A percentile compares a stretch with the other conserved stretches of the same genome.
phyloP scores from a whole-genome alignment of 2,329 filamentous ascomycete genomes.

The Cryphonectria japonica region DNA sequence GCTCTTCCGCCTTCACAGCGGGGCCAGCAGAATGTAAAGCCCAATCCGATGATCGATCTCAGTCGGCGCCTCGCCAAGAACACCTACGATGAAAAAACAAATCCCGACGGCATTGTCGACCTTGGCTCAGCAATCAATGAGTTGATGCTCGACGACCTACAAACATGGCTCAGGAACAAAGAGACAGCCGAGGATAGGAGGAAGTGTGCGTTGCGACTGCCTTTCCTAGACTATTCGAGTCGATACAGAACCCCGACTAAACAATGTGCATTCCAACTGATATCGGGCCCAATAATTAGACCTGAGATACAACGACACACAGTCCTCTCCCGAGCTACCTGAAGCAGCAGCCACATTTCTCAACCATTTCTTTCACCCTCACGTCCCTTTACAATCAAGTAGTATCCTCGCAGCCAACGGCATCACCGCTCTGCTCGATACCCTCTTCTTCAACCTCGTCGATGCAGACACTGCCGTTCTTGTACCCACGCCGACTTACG shows the following conservation, averaged over 20 bases:
- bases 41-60: conserved; percentile 26
- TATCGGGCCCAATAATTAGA: neutral
- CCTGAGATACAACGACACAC: conserved; percentile 27
- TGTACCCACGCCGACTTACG: conserved; percentile 25
- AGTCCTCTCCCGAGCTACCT: conserved; percentile 20
- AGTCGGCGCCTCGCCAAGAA: conserved; percentile 22
- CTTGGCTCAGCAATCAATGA: conserved; percentile 24
- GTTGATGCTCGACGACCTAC: conserved; percentile 24
- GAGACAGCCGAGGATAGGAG: conserved; percentile 18
- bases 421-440: conserved; percentile 24
- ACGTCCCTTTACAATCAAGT: conserved; percentile 12
- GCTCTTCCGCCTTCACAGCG: conserved; percentile 23
- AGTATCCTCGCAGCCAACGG: conserved; percentile 25
- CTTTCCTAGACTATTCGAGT: too few relatives aligned
- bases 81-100: conserved; percentile 21
- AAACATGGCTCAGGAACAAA: conserved; percentile 17
- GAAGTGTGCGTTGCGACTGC: conserved; percentile 8
- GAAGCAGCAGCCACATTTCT: conserved; percentile 22
- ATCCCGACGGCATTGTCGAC: conserved; percentile 25
- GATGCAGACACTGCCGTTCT: conserved; percentile 24
- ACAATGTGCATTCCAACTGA: neutral
- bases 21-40: conserved; percentile 25
- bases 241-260: too few relatives aligned
- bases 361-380: conserved; percentile 24
- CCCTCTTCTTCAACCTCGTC: conserved; percentile 26